These are phyloP conservation scores for Ajuga chamaepitys DNA, from an alignment of 257 asterid genomes.

Conservation along the genomic window DNA sequence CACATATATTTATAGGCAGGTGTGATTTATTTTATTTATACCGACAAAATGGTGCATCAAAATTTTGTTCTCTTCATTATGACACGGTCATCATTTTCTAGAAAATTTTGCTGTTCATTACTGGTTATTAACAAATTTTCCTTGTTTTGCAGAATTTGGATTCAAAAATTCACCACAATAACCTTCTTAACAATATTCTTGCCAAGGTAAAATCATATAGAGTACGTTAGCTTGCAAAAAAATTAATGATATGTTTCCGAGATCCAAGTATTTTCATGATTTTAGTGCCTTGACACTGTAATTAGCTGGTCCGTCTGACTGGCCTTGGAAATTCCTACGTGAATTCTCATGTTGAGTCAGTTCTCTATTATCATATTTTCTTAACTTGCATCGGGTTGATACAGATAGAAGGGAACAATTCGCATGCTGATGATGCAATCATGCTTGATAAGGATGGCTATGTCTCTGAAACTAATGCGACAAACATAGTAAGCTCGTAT, in stretches of 20 bases:
- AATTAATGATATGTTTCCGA: not conserved
- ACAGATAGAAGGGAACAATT: slow-evolving; percentile 93
- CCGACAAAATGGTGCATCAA: not conserved
- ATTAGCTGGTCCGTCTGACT: not conserved
- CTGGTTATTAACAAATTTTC: not conserved
- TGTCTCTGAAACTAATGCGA: slow-evolving; percentile 91
- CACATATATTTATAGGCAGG: not conserved
- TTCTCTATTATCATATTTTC: no score
- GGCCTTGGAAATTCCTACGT: not conserved
- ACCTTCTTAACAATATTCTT: slow-evolving; percentile 87
- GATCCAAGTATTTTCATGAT: not conserved
- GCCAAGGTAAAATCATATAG: slow-evolving; percentile 52
- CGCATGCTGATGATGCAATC: slow-evolving; percentile 84
- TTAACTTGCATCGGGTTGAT: not conserved
- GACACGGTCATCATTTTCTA: not conserved
- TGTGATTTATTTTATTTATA: not conserved
- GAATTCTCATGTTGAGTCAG: no score
- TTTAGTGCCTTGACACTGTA: not conserved
- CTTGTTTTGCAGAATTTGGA: slow-evolving; percentile 66
- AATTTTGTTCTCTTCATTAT: not conserved
- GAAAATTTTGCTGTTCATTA: not conserved
- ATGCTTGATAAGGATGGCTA: slow-evolving; percentile 94
- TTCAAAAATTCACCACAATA: slow-evolving; percentile 93
- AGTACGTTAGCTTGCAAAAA: not conserved
- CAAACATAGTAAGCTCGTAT: slow-evolving; percentile 63